These are phyloP conservation scores for Alloascoidea africana DNA, from an alignment of 805 yeast genomes.

Conservation along the genomic window DNA sequence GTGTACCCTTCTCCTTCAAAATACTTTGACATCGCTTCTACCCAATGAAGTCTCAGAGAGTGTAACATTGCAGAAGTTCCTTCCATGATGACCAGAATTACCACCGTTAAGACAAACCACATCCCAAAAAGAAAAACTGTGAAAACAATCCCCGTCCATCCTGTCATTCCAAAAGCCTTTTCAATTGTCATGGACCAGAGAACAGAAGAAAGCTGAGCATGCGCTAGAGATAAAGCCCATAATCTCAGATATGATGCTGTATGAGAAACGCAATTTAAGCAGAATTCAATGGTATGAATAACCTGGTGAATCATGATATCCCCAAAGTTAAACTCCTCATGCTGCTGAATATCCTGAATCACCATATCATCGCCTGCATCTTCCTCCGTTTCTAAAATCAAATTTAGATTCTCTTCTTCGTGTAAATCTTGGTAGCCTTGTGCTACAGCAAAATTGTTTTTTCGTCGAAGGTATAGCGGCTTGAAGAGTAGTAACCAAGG, in stretches of 20 bases:
- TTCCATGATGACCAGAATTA: conserved; percentile 63
- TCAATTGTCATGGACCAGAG: conserved; percentile 65
- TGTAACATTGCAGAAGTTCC: conserved; percentile 81
- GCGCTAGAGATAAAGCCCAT: conserved; percentile 72
- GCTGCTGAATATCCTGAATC: conserved; percentile 21
- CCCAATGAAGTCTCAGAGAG: conserved; percentile 68
- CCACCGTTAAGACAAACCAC: conserved; percentile 62
- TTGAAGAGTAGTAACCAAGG: conserved; percentile 61
- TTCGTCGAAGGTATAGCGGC: conserved; percentile 32
- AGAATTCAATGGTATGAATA: conserved; percentile 68
- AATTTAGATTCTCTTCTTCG: conserved; percentile 3
- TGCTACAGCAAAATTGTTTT: conserved; percentile 11
- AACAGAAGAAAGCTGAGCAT: conserved; percentile 63
- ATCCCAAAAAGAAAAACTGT: conserved; percentile 49
- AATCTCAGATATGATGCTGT: conserved; percentile 66
- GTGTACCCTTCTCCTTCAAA: conserved; percentile 65
- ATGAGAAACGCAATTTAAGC: conserved; percentile 66
- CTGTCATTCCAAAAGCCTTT: conserved; percentile 42
- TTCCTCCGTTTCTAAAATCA: conserved; percentile 12
- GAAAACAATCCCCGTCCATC: conserved; percentile 37
- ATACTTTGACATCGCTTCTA: conserved; percentile 68
- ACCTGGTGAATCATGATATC: conserved; percentile 69
- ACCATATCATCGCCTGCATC: conserved; percentile 25
- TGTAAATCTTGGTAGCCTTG: conserved; percentile 1
- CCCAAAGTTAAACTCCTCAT: conserved; percentile 34